These are phyloP conservation scores for Gyrodon lividus DNA, from an alignment of 768 basidiomycete species.

Conservation along the genomic window DNA sequence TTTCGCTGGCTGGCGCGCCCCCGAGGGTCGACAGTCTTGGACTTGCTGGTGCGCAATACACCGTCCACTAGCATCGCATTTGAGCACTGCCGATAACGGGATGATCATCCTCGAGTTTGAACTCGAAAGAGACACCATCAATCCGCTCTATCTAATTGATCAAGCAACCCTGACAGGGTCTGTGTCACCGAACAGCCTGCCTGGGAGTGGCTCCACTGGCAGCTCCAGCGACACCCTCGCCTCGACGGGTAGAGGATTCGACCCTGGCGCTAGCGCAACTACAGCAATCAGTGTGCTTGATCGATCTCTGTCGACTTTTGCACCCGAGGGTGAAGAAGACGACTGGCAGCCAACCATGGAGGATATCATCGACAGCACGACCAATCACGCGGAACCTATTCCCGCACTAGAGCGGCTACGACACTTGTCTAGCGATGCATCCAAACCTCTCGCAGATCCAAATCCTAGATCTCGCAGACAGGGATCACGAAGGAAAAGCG, in stretches of 20 bases:
- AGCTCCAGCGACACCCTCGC: not conserved
- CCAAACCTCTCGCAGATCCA: not conserved
- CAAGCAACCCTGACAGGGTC: not conserved
- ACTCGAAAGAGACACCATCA: constrained; percentile 64
- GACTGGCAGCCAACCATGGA: constrained; percentile 50
- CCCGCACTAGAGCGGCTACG: constrained; percentile 69
- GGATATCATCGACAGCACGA: constrained; percentile 71
- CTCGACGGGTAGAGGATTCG: not conserved
- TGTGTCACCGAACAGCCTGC: not conserved
- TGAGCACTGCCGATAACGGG: constrained; percentile 21
- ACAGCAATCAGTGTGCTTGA: not conserved
- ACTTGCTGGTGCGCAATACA: constrained; percentile 72
- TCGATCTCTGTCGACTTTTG: not conserved
- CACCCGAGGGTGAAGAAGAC: constrained; percentile 11
- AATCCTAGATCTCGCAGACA: not conserved
- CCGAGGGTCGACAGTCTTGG: constrained; percentile 48
- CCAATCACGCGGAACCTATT: constrained; percentile 62
- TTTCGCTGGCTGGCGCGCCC: constrained; percentile 23
- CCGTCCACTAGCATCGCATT: constrained; percentile 33
- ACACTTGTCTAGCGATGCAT: constrained; percentile 30
- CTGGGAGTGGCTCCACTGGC: not conserved
- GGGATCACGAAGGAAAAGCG: not conserved
- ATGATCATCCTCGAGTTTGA: constrained; percentile 80
- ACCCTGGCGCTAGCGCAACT: not conserved
- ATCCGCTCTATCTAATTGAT: constrained; percentile 59